Base-by-base conservation (phyloP, 352 stramenopile species). In the Pythium aquatile region DNA sequence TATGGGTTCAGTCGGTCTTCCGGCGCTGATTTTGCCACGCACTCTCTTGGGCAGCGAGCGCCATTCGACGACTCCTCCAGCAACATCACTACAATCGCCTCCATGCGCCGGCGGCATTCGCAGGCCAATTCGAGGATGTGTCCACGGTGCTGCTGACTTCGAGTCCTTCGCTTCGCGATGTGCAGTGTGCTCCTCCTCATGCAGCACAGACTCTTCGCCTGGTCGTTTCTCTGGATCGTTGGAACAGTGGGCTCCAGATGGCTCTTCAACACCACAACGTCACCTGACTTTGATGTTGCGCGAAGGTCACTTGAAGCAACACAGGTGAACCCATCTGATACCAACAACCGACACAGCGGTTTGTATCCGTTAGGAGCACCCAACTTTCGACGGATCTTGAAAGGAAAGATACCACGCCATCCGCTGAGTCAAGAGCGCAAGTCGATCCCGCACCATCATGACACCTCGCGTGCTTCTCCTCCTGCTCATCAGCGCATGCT, bases 331-430 rank as follows among this genome's bases (percentile, higher is more conserved):
- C 20, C 40, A 26, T 10, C 5, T 26, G 44, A 30, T 51, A 51
- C 20, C 7, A 51, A 51, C 44, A 6, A 0, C 24, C 10, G 5
- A 35, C 8, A 9, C 6, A 30, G 7, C 8, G 8, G 44, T 51
- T 51, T 30, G 4, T 28, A 47, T 37, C 48, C 17, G 46, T 51
- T 49, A 51, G 2, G 26, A 51, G 26, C 58, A 64, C 5, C 46
- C 28, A 49, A 40, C 48, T 47, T 68, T 68, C 62, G 62, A 63
- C 24, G 40, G 55, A 69, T 69, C 63, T 65, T 69, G 56, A 69
- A 69, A 61, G 47, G 63, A 49, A 61, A 60, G 55, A 69, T 69
- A 61, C 48, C 17, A 14, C 26, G 1, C 3, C 35, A 29, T 13
- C 8, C 13, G 1, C 32, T 1, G 32, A 35, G 32, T n/a, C 26